Evolutionary conservation across 2,329 filamentous ascomycete genomes (phyloP), one percentile per base, ranked within the genome.

Genomic region (Neofusicoccum laricinum): DNA sequence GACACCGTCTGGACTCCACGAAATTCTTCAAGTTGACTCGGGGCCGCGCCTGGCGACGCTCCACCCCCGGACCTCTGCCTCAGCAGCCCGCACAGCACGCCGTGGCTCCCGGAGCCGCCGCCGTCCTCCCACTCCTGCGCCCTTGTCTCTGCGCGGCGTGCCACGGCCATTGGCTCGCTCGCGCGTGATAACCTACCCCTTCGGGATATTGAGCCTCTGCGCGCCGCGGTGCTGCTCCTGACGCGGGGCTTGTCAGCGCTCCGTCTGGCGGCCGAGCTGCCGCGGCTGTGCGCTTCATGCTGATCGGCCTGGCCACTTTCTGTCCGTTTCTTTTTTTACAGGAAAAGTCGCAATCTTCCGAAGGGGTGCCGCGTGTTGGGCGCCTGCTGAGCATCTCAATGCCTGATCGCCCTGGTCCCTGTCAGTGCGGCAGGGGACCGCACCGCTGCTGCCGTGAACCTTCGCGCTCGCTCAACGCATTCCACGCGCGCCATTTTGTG

Each of bases 351-450:
- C 55, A 59, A 59, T 59, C n/a, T 59, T 59, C 55, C 55, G 55
- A 59, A 59, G 55, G 55, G 55, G 55, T 59, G 55, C 55, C 41
- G 53, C 53, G 55, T 58, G 53, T 58, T 58, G 53, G 53, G 53
- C 53, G 53, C 53, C 21, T 43, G 53, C 53, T 58, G 53, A 58
- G 53, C 53, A 43, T 59, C 55, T 36, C 55, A 34, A 45, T 34
- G 55, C 55, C 55, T 59, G 55, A 59, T 46, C 49, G 19, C 25
- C 40, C 55, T 40, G 30, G 41, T 32, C 40, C 55, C 55, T 59
- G 55, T 59, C 55, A 19, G 19, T 25, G 55, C 38, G 38, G 53
- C 50, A 55, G 50, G 50, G 50, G n/a, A 40, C n/a, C 30, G 30
- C 48, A 14, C 30, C 34, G 49, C 49, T 14, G 32, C 53, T 25